phyloP scores from a whole-genome alignment of 1,284 basidiomycete species.

The Inonotus hispidus region DNA sequence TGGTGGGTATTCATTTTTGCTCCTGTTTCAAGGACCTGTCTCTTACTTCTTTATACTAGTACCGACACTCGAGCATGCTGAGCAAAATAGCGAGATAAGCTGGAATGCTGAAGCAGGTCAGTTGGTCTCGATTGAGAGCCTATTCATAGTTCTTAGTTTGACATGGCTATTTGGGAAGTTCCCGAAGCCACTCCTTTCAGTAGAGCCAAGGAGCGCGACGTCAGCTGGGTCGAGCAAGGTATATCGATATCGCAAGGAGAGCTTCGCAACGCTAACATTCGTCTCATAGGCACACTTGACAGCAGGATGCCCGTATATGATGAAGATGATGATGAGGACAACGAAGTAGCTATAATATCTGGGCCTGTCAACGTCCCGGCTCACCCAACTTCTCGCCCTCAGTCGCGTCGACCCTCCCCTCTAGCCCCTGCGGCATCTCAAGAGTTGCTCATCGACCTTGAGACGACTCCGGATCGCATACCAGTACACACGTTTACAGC shows the following conservation, averaged over 20 bases:
- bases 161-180: constrained; percentile 21
- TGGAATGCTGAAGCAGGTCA: constrained; percentile 68
- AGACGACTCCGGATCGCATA: constrained; percentile 47
- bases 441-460: constrained; percentile 54
- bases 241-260: not conserved
- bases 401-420: constrained; percentile 42
- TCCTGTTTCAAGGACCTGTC: not conserved
- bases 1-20: constrained; percentile 35
- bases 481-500: constrained; percentile 39
- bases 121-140: constrained; percentile 22
- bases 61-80: not conserved
- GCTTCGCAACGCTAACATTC: not conserved
- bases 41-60: not conserved
- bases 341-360: constrained; percentile 26
- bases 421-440: constrained; percentile 46
- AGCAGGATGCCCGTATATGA: constrained; percentile 51
- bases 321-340: constrained; percentile 34
- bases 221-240: constrained; percentile 18
- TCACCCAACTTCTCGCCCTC: constrained; percentile 28
- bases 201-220: constrained; percentile 1
- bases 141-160: not conserved
- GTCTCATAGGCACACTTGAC: constrained; percentile 1
- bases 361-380: constrained; percentile 18
- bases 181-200: constrained; percentile 39
- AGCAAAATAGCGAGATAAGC: constrained; percentile 57